Evolutionary conservation across 2,329 filamentous ascomycete species (phyloP).

Genomic region (Neofusicoccum kwambonambiense): DNA sequence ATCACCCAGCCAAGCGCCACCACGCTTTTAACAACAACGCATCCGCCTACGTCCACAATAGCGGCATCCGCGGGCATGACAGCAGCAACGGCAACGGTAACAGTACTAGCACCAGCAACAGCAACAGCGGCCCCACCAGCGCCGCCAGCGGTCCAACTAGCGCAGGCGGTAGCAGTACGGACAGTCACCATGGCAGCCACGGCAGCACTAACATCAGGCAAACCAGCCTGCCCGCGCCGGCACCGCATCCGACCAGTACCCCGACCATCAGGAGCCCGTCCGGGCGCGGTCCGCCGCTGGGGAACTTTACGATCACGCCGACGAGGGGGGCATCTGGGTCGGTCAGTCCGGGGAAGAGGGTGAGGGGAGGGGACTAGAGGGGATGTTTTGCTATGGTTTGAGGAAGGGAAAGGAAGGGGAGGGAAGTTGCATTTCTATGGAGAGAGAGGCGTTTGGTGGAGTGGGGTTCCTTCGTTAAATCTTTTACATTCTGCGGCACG

Average conservation of each 20-base stretch:
- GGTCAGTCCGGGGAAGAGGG: slow-evolving; percentile 9
- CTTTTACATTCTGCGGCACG: no score
- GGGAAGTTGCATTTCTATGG: not conserved
- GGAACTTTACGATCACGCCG: slow-evolving; percentile 10
- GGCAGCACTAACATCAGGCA: not conserved
- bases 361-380: not conserved
- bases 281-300: slow-evolving; percentile 9
- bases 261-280: slow-evolving; percentile 5
- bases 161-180: not conserved
- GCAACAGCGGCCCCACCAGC: not conserved
- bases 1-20: not conserved
- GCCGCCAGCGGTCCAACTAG: not conserved
- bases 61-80: not conserved
- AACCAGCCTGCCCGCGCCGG: not conserved
- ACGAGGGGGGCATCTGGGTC: not conserved
- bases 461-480: no score
- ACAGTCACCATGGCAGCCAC: not conserved
- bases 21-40: not conserved
- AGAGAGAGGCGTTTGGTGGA: not conserved
- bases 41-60: not conserved
- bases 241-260: not conserved
- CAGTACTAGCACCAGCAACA: not conserved
- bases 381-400: not conserved
- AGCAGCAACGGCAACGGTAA: not conserved
- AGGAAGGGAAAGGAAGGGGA: not conserved